Evolutionary conservation across 306 rosid species (phyloP), one percentile per base, ranked within the genome.

Genomic region (Malus orientalis): DNA sequence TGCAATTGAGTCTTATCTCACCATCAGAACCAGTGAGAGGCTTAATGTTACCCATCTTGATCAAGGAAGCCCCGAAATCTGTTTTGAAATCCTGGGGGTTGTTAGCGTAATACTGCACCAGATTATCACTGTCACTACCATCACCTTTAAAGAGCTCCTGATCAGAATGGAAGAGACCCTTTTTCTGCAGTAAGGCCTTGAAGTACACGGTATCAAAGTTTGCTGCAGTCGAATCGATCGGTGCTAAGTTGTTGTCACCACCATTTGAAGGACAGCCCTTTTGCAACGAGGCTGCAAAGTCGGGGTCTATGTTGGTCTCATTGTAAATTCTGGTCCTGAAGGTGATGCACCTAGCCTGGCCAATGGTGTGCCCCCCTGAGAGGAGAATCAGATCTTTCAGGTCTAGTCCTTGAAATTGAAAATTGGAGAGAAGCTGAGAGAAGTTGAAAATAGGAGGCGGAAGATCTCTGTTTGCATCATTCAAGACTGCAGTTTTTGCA

Each of bases 131-230:
- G 1, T 57, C 65, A 32, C 66, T 19, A 1, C 71, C 80, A 63
- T 81, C 80, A 42, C 76, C 49, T 57, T 78, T 81, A 67, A 69
- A 84, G 38, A 84, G 83, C 45, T 81, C 72, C 74, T 84, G 87
- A 49, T 84, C 87, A 20, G 85, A 78, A 60, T 84, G 87, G 4
- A 84, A 73, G 45, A 81, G 83, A 32, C 87, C 85, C 74, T 74
- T 78, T 4, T 27, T 16, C 13, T 29, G 11, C 53, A 74, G 23
- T 78, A 84, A 74, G 2, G 57, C 70, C 71, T 74, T 77, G 82
- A 77, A 84, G 84, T 84, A 80, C 36, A n/a, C 19, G 2, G 51
- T 74, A 58, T 84, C 87, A 9, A 80, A 80, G 8, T 2, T 4
- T 2, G 11, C 4, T 9, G 77, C 45, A 14, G 72, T 62, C 8